Percentiles rank a stretch among this genome's conserved stretches.
Evolutionary conservation across 2,329 filamentous ascomycete genomes (phyloP).

Genomic region (Neofusicoccum kwambonambiense): DNA sequence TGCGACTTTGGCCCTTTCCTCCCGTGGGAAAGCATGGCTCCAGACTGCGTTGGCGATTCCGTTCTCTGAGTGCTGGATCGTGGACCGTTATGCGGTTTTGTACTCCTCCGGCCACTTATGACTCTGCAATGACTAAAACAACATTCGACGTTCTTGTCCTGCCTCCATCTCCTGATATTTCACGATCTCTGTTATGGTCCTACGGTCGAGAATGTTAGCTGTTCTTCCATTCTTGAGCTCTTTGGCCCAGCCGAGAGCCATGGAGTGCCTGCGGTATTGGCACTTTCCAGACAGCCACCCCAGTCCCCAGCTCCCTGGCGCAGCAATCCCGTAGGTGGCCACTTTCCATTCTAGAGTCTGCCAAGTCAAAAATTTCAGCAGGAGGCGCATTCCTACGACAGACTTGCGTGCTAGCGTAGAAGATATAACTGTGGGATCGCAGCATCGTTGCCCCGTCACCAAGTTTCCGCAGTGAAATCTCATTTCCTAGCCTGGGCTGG

Average conservation of each 20-base stretch:
- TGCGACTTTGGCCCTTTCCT: too few relatives aligned
- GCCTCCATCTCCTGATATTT: neutral
- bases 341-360: neutral
- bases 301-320: too few relatives aligned
- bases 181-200: neutral
- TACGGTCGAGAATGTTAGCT: neutral
- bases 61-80: too few relatives aligned
- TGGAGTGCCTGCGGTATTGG: neutral
- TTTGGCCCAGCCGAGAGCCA: neutral
- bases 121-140: too few relatives aligned
- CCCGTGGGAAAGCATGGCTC: too few relatives aligned
- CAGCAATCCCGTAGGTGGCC: neutral
- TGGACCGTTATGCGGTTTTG: too few relatives aligned
- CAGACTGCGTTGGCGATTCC: too few relatives aligned
- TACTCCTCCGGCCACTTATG: too few relatives aligned
- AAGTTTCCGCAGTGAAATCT: constrained; percentile 16
- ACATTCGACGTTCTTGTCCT: neutral
- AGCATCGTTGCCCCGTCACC: constrained; percentile 4
- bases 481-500: neutral
- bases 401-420: neutral
- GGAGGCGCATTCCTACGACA: neutral
- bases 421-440: neutral
- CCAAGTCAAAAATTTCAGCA: neutral
- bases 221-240: neutral
- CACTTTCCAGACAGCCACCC: neutral